Conservation (phyloP, 2,329 filamentous ascomycete species). For the Simplicillium aogashimaense region DNA sequence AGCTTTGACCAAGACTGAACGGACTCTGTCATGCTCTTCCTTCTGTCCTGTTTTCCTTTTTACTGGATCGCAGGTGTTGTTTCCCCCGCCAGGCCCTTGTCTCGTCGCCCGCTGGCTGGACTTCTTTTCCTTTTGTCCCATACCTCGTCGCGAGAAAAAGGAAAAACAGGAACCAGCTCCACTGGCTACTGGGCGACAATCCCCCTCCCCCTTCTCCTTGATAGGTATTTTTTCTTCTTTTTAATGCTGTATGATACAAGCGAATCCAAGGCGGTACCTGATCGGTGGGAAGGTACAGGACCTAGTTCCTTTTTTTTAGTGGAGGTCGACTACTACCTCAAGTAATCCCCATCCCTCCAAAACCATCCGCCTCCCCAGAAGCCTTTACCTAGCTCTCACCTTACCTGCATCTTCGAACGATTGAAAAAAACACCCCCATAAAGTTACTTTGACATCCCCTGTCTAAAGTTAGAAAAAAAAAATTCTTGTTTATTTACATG, state of each 20-base stretch:
- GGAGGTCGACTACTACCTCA: background rate
- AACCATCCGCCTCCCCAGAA: background rate
- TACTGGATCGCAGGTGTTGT: background rate
- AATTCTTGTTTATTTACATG: too few species aligned
- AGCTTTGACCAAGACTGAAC: slow-evolving; percentile 11
- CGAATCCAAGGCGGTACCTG: slow-evolving; percentile 1
- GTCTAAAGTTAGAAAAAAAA: too few species aligned
- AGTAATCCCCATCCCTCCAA: background rate
- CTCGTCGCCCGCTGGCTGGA: slow-evolving; percentile 3
- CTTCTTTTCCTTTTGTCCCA: slow-evolving; percentile 7
- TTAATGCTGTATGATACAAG: too few species aligned
- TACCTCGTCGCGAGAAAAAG: background rate
- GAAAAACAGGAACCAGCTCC: too few species aligned
- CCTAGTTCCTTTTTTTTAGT: background rate
- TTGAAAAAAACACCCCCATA: too few species aligned
- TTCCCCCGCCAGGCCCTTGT: background rate
- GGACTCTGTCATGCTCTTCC: slow-evolving; percentile 9
- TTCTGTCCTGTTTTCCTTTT: slow-evolving; percentile 7
- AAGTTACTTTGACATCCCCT: too few species aligned
- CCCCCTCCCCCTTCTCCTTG: too few species aligned
- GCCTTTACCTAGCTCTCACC: background rate
- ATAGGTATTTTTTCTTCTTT: too few species aligned
- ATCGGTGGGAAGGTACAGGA: slow-evolving; percentile 2
- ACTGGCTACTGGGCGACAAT: too few species aligned
- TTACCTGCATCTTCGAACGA: background rate